phyloP scores from a whole-genome alignment of 768 basidiomycete species.

The Auricularia auricula-judae region DNA sequence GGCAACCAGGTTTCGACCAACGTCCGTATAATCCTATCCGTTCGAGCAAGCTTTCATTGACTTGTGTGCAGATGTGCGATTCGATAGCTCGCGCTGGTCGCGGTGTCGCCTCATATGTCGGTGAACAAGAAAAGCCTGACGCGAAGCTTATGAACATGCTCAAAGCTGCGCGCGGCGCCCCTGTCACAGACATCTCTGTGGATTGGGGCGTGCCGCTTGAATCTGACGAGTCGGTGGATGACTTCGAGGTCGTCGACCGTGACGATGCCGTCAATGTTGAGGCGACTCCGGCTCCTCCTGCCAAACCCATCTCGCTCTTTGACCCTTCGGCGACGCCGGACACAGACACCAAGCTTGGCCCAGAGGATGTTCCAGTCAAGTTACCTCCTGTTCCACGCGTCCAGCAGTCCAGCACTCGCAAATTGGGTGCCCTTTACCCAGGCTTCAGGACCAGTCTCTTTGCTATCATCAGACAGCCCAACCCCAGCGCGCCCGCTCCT shows the following conservation, averaged over 20 bases:
- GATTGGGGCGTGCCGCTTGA: constrained; percentile 30
- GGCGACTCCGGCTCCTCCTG: neutral
- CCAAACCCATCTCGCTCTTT: constrained; percentile 3
- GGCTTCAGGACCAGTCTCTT: constrained; percentile 11
- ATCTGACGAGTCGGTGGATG: constrained; percentile 1
- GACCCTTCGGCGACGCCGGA: neutral
- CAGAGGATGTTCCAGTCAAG: neutral
- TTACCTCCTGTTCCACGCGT: constrained; percentile 8
- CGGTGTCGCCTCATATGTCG: constrained; percentile 38
- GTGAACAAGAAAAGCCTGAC: constrained; percentile 33
- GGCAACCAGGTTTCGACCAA: constrained; percentile 35
- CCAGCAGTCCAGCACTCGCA: constrained; percentile 6
- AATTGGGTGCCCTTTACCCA: neutral
- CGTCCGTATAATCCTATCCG: neutral
- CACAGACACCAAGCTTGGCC: neutral
- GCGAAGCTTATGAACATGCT: constrained; percentile 41
- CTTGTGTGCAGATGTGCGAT: constrained; percentile 26
- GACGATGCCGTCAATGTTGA: neutral
- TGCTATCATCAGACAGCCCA: constrained; percentile 7
- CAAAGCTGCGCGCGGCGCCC: constrained; percentile 37
- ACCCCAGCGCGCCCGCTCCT: neutral
- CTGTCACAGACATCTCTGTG: constrained; percentile 33
- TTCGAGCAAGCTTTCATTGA: neutral
- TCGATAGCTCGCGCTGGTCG: constrained; percentile 43
- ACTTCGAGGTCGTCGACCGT: constrained; percentile 9